Evolutionary conservation across 2,329 filamentous ascomycete species (phyloP).

Genomic region (Verticillium albo-atrum): DNA sequence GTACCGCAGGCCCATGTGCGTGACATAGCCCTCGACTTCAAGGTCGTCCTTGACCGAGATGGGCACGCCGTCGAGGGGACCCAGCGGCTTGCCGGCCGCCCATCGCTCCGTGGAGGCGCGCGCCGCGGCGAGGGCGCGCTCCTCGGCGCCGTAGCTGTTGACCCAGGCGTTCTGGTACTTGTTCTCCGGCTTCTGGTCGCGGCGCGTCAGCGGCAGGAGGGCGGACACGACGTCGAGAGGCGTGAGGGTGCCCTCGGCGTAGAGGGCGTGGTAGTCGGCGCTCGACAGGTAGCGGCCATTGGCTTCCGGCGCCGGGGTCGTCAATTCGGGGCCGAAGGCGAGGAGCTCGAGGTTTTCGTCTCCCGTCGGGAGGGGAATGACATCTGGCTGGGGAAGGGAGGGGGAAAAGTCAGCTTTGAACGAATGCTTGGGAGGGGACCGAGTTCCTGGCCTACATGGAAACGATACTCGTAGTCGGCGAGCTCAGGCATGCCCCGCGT

Average conservation of each 20-base stretch:
- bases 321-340: constrained; percentile 35
- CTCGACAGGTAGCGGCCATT: constrained; percentile 58
- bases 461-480: constrained; percentile 36
- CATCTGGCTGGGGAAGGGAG: constrained; percentile 42
- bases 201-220: constrained; percentile 66
- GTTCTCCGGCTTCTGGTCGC: constrained; percentile 46
- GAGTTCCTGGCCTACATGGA: constrained; percentile 36
- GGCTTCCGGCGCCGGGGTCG: constrained; percentile 32
- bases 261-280: constrained; percentile 73
- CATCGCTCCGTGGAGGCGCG: constrained; percentile 70
- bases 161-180: constrained; percentile 70
- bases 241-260: constrained; percentile 64
- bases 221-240: constrained; percentile 68
- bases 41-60: constrained; percentile 82
- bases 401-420: not conserved
- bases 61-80: constrained; percentile 76
- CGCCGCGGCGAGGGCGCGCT: constrained; percentile 61
- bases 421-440: too few species aligned
- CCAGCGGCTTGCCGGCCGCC: constrained; percentile 57
- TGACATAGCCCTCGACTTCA: constrained; percentile 65
- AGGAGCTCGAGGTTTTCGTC: constrained; percentile 25
- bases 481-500: constrained; percentile 43
- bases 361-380: constrained; percentile 43
- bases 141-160: constrained; percentile 48
- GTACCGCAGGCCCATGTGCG: constrained; percentile 59